Conservation (phyloP, 2,329 filamentous ascomycete species). For the Sclerotinia minor region DNA sequence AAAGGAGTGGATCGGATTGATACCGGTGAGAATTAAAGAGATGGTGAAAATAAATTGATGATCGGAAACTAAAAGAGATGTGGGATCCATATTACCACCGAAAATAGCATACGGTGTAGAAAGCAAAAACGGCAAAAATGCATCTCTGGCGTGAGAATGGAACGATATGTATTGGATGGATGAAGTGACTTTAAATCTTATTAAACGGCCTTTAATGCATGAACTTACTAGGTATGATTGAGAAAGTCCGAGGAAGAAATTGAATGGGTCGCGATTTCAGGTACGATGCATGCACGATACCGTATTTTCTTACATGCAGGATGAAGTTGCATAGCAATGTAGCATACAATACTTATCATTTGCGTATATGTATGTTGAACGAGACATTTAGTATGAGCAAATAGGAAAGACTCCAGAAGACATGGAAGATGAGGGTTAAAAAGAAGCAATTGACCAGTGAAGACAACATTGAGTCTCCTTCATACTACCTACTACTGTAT, state of each 20-base stretch:
- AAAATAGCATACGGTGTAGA: background rate
- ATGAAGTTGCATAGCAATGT: no score
- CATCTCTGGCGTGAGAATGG: slow-evolving; percentile 14
- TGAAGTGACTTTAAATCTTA: background rate
- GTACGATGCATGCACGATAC: slow-evolving; percentile 20
- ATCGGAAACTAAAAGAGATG: background rate
- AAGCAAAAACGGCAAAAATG: background rate
- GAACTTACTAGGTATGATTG: background rate
- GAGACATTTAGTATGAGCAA: no score
- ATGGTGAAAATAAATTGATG: background rate
- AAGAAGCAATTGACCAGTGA: background rate
- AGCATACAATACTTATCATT: no score
- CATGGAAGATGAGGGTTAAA: background rate
- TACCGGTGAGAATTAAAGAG: background rate
- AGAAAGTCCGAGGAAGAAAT: slow-evolving; percentile 3
- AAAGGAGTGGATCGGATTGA: background rate
- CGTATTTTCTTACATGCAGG: slow-evolving; percentile 6
- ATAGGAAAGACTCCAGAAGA: background rate
- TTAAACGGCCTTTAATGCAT: slow-evolving; percentile 3
- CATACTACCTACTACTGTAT: no score
- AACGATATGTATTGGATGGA: slow-evolving; percentile 2
- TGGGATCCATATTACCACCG: background rate
- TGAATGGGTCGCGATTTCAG: slow-evolving; percentile 16
- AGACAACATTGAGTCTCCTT: no score
- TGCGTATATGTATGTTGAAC: no score